Percentiles rank a stretch among this genome's conserved stretches.
phyloP scores from a whole-genome alignment of 106 monocot genomes.

The Hemerocallis citrina region DNA sequence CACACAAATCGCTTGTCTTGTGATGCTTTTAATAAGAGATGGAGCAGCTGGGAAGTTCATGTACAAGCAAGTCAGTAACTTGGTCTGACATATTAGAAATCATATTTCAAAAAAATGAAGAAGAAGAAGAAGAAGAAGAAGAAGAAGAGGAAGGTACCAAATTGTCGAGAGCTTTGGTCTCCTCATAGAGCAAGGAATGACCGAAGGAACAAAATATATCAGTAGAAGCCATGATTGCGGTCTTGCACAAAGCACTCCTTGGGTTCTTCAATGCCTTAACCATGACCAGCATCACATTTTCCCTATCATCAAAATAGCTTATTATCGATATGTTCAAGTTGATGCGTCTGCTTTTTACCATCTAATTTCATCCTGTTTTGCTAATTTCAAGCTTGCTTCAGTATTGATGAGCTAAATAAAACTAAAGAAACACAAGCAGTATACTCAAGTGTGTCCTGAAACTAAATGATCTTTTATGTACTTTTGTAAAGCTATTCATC shows the following conservation, averaged over 20 bases:
- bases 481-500: too few species aligned
- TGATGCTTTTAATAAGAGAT: slow-evolving; percentile 83
- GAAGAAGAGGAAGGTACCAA: slow-evolving; percentile 27
- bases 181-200: slow-evolving; percentile 15
- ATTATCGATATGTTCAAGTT: neutral
- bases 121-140: too few species aligned
- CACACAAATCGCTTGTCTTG: slow-evolving; percentile 87
- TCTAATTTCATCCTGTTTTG: neutral
- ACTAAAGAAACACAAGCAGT: too few species aligned
- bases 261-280: slow-evolving; percentile 80
- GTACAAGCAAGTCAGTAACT: neutral
- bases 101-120: neutral
- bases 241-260: slow-evolving; percentile 81
- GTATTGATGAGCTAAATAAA: too few species aligned
- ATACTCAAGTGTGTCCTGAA: too few species aligned
- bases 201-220: slow-evolving; percentile 62
- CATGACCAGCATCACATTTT: slow-evolving; percentile 45
- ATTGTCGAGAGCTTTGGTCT: slow-evolving; percentile 42
- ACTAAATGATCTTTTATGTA: too few species aligned
- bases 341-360: neutral
- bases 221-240: slow-evolving; percentile 69
- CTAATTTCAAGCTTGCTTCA: too few species aligned
- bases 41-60: slow-evolving; percentile 48
- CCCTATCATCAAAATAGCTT: slow-evolving; percentile 24
- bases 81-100: neutral